Conservation (phyloP, 495 filamentous ascomycete species). For the Jackrogersella minutella region DNA sequence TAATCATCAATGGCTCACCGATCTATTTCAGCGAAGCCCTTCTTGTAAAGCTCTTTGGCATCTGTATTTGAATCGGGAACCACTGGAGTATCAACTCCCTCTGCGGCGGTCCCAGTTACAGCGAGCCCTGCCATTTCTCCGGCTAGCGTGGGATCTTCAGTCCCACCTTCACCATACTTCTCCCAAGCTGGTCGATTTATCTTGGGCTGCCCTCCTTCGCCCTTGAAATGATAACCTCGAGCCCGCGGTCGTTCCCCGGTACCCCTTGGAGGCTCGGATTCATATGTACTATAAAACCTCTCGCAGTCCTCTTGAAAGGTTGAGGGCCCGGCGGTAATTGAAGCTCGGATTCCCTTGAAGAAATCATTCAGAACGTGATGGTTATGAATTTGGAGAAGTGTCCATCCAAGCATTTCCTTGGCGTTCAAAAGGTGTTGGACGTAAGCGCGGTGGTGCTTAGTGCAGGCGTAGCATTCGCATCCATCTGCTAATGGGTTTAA, state of each 20-base stretch:
- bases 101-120: slow-evolving; percentile 29
- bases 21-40: slow-evolving; percentile 67
- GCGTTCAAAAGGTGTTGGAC: slow-evolving; percentile 84
- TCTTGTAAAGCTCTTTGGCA: slow-evolving; percentile 63
- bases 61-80: slow-evolving; percentile 59
- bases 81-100: slow-evolving; percentile 48
- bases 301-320: slow-evolving; percentile 68
- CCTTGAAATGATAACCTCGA: slow-evolving; percentile 85
- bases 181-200: slow-evolving; percentile 74
- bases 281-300: slow-evolving; percentile 69
- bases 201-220: slow-evolving; percentile 68
- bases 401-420: slow-evolving; percentile 97
- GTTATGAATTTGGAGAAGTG: slow-evolving; percentile 91
- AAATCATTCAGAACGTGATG: slow-evolving; percentile 74
- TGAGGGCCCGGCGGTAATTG: slow-evolving; percentile 57
- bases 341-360: slow-evolving; percentile 70
- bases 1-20: slow-evolving; percentile 1
- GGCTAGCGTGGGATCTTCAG: slow-evolving; percentile 33
- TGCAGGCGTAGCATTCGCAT: slow-evolving; percentile 88
- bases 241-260: slow-evolving; percentile 82
- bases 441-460: slow-evolving; percentile 83
- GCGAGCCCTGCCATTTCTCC: slow-evolving; percentile 39
- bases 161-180: slow-evolving; percentile 41
- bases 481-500: slow-evolving; percentile 62
- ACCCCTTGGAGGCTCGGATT: slow-evolving; percentile 70